Percentiles rank a stretch among this genome's conserved stretches.
These are phyloP conservation scores for Rosa persica DNA, from an alignment of 306 rosid species.

Conservation along the genomic window DNA sequence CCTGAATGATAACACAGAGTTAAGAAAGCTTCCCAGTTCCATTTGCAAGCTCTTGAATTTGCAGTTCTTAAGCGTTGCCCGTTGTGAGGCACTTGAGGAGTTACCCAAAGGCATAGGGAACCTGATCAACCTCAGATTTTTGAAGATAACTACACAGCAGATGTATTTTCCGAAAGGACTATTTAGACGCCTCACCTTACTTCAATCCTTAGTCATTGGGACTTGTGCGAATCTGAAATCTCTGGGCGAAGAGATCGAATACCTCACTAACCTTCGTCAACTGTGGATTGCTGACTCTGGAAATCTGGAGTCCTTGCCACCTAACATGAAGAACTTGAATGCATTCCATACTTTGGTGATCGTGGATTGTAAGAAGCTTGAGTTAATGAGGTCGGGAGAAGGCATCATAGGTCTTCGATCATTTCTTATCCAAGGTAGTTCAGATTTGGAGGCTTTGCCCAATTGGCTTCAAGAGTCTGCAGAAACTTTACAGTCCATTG, in stretches of 20 bases:
- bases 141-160: not conserved
- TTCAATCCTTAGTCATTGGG: not conserved
- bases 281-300: not conserved
- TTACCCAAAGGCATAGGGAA: constrained; percentile 30
- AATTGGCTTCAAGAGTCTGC: constrained; percentile 29
- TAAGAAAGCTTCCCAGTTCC: not conserved
- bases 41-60: constrained; percentile 15
- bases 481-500: not conserved
- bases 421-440: too few species aligned
- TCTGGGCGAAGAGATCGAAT: not conserved
- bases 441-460: constrained; percentile 21
- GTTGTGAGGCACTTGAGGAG: constrained; percentile 3
- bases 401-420: not conserved
- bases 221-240: not conserved
- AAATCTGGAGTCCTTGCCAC: constrained; percentile 24
- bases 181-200: not conserved
- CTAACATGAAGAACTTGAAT: constrained; percentile 5
- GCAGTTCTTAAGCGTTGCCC: not conserved
- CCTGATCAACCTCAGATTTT: constrained; percentile 19
- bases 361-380: not conserved
- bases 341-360: constrained; percentile 12
- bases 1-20: too few species aligned
- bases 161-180: not conserved
- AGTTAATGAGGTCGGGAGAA: not conserved
- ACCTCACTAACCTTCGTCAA: not conserved